Base-by-base conservation (phyloP, 306 rosid species). In the Gastrolobium villosum region DNA sequence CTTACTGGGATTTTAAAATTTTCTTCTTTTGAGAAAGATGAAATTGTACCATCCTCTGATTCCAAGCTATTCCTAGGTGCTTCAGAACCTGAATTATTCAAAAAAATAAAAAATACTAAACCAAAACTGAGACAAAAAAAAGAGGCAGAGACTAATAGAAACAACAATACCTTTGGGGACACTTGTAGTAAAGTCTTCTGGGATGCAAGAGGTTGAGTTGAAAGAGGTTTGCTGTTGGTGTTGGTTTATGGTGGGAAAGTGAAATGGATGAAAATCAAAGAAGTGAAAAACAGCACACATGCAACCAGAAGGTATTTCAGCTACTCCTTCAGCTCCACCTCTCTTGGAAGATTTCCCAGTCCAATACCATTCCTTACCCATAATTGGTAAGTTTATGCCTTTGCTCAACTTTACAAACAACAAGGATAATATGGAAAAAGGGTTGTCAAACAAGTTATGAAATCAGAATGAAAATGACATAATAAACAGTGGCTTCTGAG, bases 1-100 rank as follows among this genome's bases (percentile, higher is more conserved):
- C 96, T 88, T 82, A 94, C 99, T 50, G 94, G 92, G 56, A 89
- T 72, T 74, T 87, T 79, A 20, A 94, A 82, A 62, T 28, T 55
- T 57, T 88, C 87, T 83, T 89, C 88, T 73, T 81, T 89, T 66
- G 85, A 79, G 74, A 73, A 37, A 68, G 71, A 73, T 74, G 91
- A 74, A 10, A 84, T 35, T 67, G 79, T 55, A 36, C 79, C 82
- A 45, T 84, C 89, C 31, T 89, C 88, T 56, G 87, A 92, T 81
- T 89, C 89, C 91, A 92, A 77, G 85, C 97, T 90, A 80, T 89
- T 94, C 81, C 97, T 82, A 48, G 97, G 97, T 44, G 97, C 97
- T 83, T 89, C 94, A 79, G 78, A 45, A 35, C 98, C 98, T 92
- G 87, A 61, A 83, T 70, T 35, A 36, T 77, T 72, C 44, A 86